Evolutionary conservation across 2,329 filamentous ascomycete genomes (phyloP).

Genomic region (Beauveria bassiana): DNA sequence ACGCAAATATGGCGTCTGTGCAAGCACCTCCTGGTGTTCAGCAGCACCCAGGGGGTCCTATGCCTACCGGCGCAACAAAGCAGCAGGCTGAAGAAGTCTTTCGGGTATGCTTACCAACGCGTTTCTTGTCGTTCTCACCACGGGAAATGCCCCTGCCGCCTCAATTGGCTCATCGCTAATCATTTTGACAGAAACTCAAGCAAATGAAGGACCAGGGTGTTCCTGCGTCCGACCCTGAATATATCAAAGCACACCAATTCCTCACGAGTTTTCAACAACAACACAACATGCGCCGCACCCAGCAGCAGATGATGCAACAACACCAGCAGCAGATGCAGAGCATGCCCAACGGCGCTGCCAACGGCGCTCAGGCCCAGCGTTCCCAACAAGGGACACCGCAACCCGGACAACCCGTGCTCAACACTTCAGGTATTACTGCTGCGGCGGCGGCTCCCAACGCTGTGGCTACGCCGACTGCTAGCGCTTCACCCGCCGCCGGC

Average conservation of each 20-base stretch:
- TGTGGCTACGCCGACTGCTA: conserved; percentile 25
- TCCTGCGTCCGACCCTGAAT: conserved; percentile 76
- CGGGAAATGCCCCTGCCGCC: neutral
- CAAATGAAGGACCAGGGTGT: conserved; percentile 84
- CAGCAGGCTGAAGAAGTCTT: conserved; percentile 72
- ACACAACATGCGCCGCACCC: conserved; percentile 45
- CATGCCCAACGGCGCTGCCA: conserved; percentile 45
- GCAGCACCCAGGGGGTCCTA: conserved; percentile 54
- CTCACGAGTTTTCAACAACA: conserved; percentile 64
- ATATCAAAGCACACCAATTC: conserved; percentile 71
- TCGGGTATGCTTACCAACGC: conserved; percentile 39
- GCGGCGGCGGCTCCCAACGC: conserved; percentile 28
- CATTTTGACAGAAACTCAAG: conserved; percentile 62
- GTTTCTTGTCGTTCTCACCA: neutral
- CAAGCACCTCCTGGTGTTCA: conserved; percentile 64
- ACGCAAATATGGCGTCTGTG: conserved; percentile 66
- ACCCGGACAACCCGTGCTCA: conserved; percentile 23
- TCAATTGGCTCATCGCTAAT: conserved; percentile 3
- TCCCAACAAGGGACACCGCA: conserved; percentile 30
- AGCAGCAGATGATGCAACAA: conserved; percentile 34
- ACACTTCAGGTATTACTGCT: conserved; percentile 31
- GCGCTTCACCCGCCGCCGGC: conserved; percentile 22
- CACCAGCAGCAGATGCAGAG: conserved; percentile 43
- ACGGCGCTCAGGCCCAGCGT: conserved; percentile 38
- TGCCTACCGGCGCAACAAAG: conserved; percentile 63